Conservation (phyloP, 2,329 filamentous ascomycete species). For the Penicillium sp. region DNA sequence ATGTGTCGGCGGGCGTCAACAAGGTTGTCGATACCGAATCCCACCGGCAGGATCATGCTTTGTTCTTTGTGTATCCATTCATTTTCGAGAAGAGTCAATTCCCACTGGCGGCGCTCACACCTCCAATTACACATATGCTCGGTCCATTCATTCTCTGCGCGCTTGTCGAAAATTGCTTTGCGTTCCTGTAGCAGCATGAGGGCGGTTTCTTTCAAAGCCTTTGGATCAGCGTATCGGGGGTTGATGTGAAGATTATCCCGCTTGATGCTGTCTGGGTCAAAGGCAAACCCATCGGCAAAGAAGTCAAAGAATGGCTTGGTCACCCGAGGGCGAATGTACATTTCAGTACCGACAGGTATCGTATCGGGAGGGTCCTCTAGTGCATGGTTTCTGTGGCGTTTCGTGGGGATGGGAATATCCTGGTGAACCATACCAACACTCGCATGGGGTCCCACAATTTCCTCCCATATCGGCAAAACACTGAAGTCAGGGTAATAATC, state of each 20-base stretch:
- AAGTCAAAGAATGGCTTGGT: background rate
- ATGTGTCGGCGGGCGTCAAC: background rate
- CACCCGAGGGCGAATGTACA: background rate
- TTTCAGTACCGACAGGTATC: background rate
- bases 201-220: background rate
- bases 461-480: background rate
- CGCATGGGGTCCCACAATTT: background rate
- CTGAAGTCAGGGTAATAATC: background rate
- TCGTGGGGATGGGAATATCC: background rate
- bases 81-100: background rate
- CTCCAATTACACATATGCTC: background rate
- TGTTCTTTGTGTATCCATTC: background rate
- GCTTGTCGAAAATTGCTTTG: background rate
- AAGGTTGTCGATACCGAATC: background rate
- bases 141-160: background rate
- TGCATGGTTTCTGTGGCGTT: background rate
- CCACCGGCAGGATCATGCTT: background rate
- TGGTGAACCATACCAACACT: background rate
- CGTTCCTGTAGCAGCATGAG: background rate
- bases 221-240: background rate
- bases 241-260: background rate
- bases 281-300: background rate
- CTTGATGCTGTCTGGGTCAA: background rate
- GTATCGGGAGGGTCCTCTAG: background rate
- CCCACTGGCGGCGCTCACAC: background rate